Base-by-base conservation (phyloP, 495 filamentous ascomycete genomes). In the Durotheca rogersii region DNA sequence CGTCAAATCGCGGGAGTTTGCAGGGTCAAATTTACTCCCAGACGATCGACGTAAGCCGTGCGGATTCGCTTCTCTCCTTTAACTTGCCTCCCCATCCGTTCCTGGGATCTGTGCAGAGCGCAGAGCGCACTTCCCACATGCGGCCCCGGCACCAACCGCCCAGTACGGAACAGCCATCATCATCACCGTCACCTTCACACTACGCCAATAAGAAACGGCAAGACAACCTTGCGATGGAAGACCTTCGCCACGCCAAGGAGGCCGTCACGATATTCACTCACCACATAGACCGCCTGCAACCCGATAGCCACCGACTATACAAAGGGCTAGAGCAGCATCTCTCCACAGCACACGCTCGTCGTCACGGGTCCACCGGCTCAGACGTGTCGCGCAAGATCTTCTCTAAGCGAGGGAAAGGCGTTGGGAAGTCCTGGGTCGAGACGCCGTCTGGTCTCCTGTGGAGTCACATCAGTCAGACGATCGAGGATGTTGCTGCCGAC, bases 261-360 rank as follows among this genome's bases (percentile, higher is more conserved):
- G 50, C 61, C 6, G 57, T 64, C 23, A 18, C 67, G 2, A 58
- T 70, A 5, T 71, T 76, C 38, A 63, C 69, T 2, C 69, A 72
- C 38, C 53, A 70, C 36, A 74, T 75, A 32, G 64, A 68, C 14
- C 67, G 69, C 20, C 72, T 73, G 37, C 71, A 61, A 11, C 67
- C 69, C 1, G 66, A 64, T n/a, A 65, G 69, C 20, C 58, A 38
- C 36, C 29, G 39, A 7, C 43, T 31, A 9, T 14, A 25, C 7
- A 39, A 33, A 16, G 19, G 37, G 32, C 11, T 31, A 45, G 12
- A 40, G 25, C 12, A 23, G 36, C 7, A 16, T 12, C 32, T 7
- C 32, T 9, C 23, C 23, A 32, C 43, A 5, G 17, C 50, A 2
- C 14, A 39, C 18, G 41, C 46, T 41, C 30, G 37, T 16, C 57